Evolutionary conservation across 352 stramenopile genomes (phyloP), one percentile per base, ranked within the genome.

Genomic region (Phytopythium boreale): DNA sequence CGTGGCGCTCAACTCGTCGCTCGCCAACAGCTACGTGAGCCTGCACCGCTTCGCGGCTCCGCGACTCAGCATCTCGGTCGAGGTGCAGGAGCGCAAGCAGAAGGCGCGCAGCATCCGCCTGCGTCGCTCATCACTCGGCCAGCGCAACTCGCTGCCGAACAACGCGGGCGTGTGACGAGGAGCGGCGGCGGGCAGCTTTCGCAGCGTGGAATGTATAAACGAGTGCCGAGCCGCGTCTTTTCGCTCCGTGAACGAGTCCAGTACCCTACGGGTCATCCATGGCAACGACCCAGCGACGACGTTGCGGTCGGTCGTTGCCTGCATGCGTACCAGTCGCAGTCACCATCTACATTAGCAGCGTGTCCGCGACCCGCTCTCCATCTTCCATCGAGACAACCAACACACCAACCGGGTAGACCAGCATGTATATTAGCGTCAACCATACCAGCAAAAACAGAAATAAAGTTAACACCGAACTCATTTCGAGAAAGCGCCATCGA

Each of bases 11-110:
- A 61, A 87, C 61, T 85, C 74, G 14, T 88, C 77, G n/a, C 67
- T 86, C 14, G 77, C 81, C 61, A 87, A 77, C 71, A 87, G 73
- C 63, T 92, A 92, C 71, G 84, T 92, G 69, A 90, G 84, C 55
- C 61, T 92, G 19, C 90, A 89, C 41, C 78, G 84, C n/a, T 92
- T 90, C 56, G 81, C 84, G 0, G 84, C 80, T 9, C 81, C 84
- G 26, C 87, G 86, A 55, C 44, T 92, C 62, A 75, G 75, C 36
- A 82, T 90, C 19, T 77, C 76, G 43, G 81, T 92, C 57, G 84
- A 92, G 62, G 77, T 86, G 37, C 81, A 92, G 39, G 78, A 92
- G 63, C 78, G 84, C 58, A 89, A 89, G 53, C 72, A 92, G 55
- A 86, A 87, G 59, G 84, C 84, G 51, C 74, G 78, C 53, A 87